Conservation (phyloP, 768 basidiomycete genomes). For the Tricholoma bakamatsutake region DNA sequence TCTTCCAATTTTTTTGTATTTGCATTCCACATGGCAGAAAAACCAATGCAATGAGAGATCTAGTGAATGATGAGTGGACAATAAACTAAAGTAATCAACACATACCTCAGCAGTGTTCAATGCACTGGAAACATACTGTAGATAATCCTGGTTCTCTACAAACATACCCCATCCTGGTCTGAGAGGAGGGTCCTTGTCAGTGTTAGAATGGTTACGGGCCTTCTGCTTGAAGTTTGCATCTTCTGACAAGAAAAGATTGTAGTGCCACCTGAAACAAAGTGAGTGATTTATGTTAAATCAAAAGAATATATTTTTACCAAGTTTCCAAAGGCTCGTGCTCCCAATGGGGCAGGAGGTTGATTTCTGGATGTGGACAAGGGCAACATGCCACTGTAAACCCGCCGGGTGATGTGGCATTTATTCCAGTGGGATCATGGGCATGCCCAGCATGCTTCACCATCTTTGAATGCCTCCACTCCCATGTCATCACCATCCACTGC, state of each 20-base stretch:
- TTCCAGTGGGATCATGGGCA: not conserved
- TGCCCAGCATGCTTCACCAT: slow-evolving; percentile 1
- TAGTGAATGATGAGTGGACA: too few relatives aligned
- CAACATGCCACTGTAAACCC: not conserved
- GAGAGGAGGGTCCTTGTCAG: not conserved
- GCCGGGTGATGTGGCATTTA: not conserved
- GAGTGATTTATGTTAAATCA: too few relatives aligned
- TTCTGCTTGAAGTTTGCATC: not conserved
- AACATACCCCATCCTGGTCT: not conserved
- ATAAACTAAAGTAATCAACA: not conserved
- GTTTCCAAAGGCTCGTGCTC: slow-evolving; percentile 1
- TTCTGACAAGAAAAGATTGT: too few relatives aligned
- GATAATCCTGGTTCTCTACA: not conserved
- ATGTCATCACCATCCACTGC: slow-evolving; percentile 1
- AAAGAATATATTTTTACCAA: not conserved
- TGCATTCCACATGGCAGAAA: slow-evolving; percentile 3
- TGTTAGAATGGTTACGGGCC: not conserved
- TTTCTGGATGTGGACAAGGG: slow-evolving; percentile 9
- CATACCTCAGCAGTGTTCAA: not conserved
- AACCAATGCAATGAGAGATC: slow-evolving; percentile 8
- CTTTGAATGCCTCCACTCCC: slow-evolving; percentile 12
- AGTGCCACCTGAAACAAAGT: too few relatives aligned
- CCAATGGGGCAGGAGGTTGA: too few relatives aligned
- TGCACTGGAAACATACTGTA: not conserved
- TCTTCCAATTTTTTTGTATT: slow-evolving; percentile 6